These are phyloP conservation scores for Diversispora epigaea DNA, from an alignment of 192 early-diverging fungal genomes.

Conservation along the genomic window DNA sequence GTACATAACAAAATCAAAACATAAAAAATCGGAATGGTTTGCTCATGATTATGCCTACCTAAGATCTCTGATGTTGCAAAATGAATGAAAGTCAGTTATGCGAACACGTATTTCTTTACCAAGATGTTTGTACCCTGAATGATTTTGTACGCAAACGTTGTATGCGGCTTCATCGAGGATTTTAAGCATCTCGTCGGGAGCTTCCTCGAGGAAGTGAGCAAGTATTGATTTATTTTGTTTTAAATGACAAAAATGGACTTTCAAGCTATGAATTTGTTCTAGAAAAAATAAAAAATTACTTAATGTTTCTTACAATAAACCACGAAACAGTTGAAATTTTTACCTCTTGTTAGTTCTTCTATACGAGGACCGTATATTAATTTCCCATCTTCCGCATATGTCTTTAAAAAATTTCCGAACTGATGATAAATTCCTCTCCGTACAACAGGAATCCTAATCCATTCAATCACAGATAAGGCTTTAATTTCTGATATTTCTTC, in stretches of 20 bases:
- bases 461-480: conserved; percentile 77
- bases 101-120: conserved; percentile 92
- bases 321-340: conserved; percentile 8
- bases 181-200: conserved; percentile 83
- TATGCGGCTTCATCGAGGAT: conserved; percentile 93
- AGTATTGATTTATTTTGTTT: conserved; percentile 75
- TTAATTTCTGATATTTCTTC: conserved; percentile 85
- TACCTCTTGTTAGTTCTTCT: conserved; percentile 80
- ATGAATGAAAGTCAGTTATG: conserved; percentile 83
- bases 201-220: conserved; percentile 87
- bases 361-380: conserved; percentile 95
- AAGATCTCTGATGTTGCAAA: conserved; percentile 84
- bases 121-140: conserved; percentile 89
- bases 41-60: conserved; percentile 35
- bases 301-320: neutral
- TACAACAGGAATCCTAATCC: conserved; percentile 81
- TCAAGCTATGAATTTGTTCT: conserved; percentile 69
- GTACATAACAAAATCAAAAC: neutral
- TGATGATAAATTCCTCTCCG: conserved; percentile 81
- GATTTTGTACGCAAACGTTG: conserved; percentile 84
- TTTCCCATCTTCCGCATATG: conserved; percentile 81
- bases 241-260: conserved; percentile 84
- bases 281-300: neutral
- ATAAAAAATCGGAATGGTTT: neutral
- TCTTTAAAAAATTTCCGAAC: conserved; percentile 86